phyloP scores from a whole-genome alignment of 805 yeast species.

The Priceomyces fermenticarens region DNA sequence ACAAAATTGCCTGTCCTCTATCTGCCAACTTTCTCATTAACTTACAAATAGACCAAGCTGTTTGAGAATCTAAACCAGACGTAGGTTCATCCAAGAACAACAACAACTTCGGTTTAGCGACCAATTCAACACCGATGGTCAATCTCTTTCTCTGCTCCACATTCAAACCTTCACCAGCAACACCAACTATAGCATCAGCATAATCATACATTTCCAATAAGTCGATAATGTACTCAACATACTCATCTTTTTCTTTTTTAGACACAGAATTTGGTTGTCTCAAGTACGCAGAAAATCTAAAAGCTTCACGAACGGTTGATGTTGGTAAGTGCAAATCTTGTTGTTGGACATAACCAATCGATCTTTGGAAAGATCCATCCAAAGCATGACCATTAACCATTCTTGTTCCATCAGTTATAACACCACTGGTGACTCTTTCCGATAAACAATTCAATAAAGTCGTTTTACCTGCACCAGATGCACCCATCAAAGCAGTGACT shows the following conservation, averaged over 20 bases:
- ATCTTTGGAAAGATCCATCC: constrained; percentile 66
- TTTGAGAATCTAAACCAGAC: constrained; percentile 43
- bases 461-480: constrained; percentile 86
- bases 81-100: constrained; percentile 43
- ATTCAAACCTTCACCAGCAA: constrained; percentile 59
- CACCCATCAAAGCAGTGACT: constrained; percentile 80
- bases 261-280: constrained; percentile 65
- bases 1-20: constrained; percentile 40
- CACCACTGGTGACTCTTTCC: constrained; percentile 68
- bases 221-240: constrained; percentile 66
- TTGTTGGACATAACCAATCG: constrained; percentile 80
- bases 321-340: constrained; percentile 72
- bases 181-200: constrained; percentile 80
- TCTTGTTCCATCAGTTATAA: constrained; percentile 55
- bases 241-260: constrained; percentile 55
- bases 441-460: constrained; percentile 71
- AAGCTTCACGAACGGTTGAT: constrained; percentile 72
- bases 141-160: constrained; percentile 41
- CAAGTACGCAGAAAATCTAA: constrained; percentile 65
- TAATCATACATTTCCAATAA: constrained; percentile 66
- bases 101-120: constrained; percentile 36
- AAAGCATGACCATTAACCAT: constrained; percentile 66
- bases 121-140: constrained; percentile 42
- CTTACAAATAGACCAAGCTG: constrained; percentile 42
- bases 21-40: constrained; percentile 39